Evolutionary conservation across 306 rosid species (phyloP).

Genomic region (Luffa acutangula): DNA sequence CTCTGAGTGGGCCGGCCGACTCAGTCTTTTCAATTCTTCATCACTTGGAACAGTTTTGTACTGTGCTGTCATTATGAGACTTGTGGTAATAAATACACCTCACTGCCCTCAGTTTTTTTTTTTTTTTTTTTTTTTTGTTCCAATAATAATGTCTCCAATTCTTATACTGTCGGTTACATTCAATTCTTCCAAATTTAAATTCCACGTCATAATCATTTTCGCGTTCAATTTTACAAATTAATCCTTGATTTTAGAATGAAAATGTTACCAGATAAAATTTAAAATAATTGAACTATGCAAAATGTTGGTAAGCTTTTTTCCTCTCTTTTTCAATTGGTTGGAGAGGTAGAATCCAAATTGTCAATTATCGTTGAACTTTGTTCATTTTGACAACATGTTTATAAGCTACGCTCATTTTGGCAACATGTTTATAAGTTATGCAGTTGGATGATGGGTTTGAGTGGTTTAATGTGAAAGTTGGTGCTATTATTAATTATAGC

Average conservation of each 20-base stretch:
- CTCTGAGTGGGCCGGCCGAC: not conserved
- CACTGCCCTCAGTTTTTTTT: not conserved
- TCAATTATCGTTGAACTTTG: too few species aligned
- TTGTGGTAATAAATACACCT: not conserved
- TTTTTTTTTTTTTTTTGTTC: not conserved
- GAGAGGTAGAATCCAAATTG: too few species aligned
- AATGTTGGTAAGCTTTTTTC: too few species aligned
- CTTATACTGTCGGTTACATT: not conserved
- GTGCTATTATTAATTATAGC: not conserved
- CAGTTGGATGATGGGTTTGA: not conserved
- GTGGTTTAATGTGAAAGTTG: not conserved
- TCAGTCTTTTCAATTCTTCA: not conserved
- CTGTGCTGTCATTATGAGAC: not conserved
- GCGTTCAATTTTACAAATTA: too few species aligned
- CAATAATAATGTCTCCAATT: not conserved
- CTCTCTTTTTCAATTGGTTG: too few species aligned
- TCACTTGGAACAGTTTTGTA: not conserved
- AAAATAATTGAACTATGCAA: too few species aligned
- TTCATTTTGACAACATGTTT: too few species aligned
- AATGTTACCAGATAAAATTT: too few species aligned
- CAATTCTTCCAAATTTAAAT: not conserved
- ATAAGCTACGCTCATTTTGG: too few species aligned
- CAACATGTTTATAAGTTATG: too few species aligned
- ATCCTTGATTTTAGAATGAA: too few species aligned
- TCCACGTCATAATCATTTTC: not conserved